A percentile compares a stretch with the other conserved stretches of the same genome.
Conservation (phyloP, 192 early-diverging fungal species). For the Lobosporangium transversale region DNA sequence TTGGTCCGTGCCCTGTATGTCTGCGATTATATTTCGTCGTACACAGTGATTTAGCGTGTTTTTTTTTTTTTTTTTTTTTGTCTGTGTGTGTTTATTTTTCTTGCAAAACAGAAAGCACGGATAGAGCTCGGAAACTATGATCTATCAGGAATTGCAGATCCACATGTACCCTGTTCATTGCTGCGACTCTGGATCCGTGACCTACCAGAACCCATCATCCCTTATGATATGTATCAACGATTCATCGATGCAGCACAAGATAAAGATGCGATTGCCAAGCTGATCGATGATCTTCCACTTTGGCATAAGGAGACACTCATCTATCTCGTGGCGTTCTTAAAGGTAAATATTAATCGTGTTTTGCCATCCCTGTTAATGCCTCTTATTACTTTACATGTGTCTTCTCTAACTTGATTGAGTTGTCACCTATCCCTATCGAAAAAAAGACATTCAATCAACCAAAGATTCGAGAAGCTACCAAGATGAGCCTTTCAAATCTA, state of each 20-base stretch:
- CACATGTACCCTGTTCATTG: slow-evolving; percentile 91
- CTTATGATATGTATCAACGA: slow-evolving; percentile 76
- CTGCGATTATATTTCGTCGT: no score
- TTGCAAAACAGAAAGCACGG: slow-evolving; percentile 65
- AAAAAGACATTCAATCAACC: slow-evolving; percentile 76
- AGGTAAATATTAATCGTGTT: slow-evolving; percentile 49
- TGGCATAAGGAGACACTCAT: slow-evolving; percentile 76
- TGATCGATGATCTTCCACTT: slow-evolving; percentile 63
- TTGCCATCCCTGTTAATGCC: background rate
- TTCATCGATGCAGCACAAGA: slow-evolving; percentile 78
- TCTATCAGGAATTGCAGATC: slow-evolving; percentile 78
- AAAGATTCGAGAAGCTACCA: slow-evolving; percentile 77
- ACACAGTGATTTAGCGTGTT: no score
- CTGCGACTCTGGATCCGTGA: slow-evolving; percentile 96
- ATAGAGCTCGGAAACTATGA: slow-evolving; percentile 88
- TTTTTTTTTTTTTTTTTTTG: no score
- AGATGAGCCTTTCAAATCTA: slow-evolving; percentile 90
- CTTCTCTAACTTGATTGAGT: no score
- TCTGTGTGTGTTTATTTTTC: slow-evolving; percentile 2
- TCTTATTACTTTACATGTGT: background rate
- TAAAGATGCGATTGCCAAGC: slow-evolving; percentile 57
- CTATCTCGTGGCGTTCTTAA: slow-evolving; percentile 86
- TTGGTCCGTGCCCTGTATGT: slow-evolving; percentile 32
- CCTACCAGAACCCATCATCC: slow-evolving; percentile 90
- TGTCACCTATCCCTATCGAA: no score